Percentiles rank a stretch among this genome's conserved stretches.
These are phyloP conservation scores for Echria macrotheca DNA, from an alignment of 495 filamentous ascomycete genomes.

Conservation along the genomic window DNA sequence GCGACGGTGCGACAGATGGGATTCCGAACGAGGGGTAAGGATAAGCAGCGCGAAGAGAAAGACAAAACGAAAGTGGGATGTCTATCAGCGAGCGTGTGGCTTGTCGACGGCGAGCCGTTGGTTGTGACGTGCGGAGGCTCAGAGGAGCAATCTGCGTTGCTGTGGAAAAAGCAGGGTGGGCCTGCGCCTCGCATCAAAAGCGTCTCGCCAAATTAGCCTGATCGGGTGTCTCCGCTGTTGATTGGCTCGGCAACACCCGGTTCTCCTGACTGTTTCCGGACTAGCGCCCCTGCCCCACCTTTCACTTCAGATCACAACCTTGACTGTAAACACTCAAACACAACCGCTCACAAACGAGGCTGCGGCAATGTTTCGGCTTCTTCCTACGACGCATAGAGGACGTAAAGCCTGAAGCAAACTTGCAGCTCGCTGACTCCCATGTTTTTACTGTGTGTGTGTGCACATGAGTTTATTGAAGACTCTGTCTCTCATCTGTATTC, in stretches of 20 bases:
- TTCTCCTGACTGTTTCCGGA: not conserved
- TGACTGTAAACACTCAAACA: too few relatives aligned
- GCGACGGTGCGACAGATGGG: not conserved
- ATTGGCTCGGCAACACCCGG: conserved; percentile 20
- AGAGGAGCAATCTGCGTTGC: conserved; percentile 18
- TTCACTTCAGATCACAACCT: too few relatives aligned
- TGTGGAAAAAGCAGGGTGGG: conserved; percentile 23
- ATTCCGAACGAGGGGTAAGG: not conserved
- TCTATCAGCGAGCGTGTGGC: conserved; percentile 18
- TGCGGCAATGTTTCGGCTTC: too few relatives aligned
- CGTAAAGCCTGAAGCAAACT: too few relatives aligned
- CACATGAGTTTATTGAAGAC: too few relatives aligned
- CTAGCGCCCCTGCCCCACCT: not conserved
- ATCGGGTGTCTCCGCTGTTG: conserved; percentile 6
- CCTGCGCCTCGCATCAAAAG: conserved; percentile 11
- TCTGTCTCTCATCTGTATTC: too few relatives aligned
- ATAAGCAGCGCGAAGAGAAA: not conserved
- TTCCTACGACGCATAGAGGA: too few relatives aligned
- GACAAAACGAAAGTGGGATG: conserved; percentile 22
- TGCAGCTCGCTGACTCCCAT: too few relatives aligned
- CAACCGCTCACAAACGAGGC: too few relatives aligned
- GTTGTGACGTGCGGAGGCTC: conserved; percentile 16
- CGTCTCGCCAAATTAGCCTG: conserved; percentile 29
- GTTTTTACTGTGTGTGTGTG: too few relatives aligned
- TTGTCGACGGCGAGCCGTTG: conserved; percentile 18